Evolutionary conservation across 176 grass and related monocot genomes (phyloP), one percentile per base, ranked within the genome.

Genomic region (bread wheat (Triticum aestivum)): DNA sequence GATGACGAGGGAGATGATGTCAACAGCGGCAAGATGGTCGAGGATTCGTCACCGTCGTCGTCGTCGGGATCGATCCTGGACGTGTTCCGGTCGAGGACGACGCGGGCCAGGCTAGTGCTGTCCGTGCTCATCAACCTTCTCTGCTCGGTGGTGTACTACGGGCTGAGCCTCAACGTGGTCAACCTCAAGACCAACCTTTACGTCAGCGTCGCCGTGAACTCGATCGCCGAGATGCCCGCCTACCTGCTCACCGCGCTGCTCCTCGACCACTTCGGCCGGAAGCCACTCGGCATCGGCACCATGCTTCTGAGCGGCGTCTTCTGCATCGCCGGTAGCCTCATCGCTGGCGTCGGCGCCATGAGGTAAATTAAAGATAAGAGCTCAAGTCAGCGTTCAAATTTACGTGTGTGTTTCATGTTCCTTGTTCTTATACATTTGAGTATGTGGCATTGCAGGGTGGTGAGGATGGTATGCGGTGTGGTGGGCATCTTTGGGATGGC

Each of bases 121-220:
- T 76, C 73, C 8, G 92, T 94, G 32, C 42, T 91, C 45, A 21
- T 87, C 21, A 94, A 94, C 69, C 65, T 89, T 0, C 11, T 91
- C 2, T 30, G 45, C 45, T 76, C 73, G 14, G 73, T 76, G 26
- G 73, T 76, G 2, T 76, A 76, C 73, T 76, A 79, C 79, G 8
- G 89, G 11, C 94, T 98, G 32, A 98, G 87, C 82, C 94, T 96
- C 64, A 98, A 98, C 69, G 97, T 98, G 0, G 97, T 98, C 23
- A 98, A 98, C 85, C 92, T 98, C 54, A 95, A 98, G 83, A 92
- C 90, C 59, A 94, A 98, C 87, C 86, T 98, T 6, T 98, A 98
- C 34, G 69, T 90, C 70, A 91, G 82, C 29, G 97, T 98, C 18
- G 42, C 92, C 15, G 54, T 88, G 11, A 98, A 98, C 85, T 79